Evolutionary conservation across 345 rosid genomes (phyloP).

Genomic region (Passiflora organensis): DNA sequence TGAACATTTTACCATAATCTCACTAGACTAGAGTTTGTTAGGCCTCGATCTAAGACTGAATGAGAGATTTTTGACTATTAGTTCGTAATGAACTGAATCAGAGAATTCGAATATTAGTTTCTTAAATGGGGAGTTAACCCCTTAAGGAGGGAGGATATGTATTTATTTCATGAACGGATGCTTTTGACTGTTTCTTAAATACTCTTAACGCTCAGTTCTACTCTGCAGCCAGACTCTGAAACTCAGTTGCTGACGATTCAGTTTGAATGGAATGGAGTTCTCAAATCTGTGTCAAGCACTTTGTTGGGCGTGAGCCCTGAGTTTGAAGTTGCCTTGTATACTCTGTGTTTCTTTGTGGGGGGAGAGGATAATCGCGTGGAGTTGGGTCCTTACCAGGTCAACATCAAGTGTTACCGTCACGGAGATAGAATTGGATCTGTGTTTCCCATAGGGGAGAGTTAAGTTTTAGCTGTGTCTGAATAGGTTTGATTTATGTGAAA

Average conservation of each 20-base stretch:
- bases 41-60: not conserved
- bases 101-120: too few relatives aligned
- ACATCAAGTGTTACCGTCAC: constrained; percentile 83
- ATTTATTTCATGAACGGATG: not conserved
- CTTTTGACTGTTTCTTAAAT: not conserved
- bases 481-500: not conserved
- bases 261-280: constrained; percentile 89
- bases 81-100: too few relatives aligned
- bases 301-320: constrained; percentile 84
- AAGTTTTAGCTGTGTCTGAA: constrained; percentile 10
- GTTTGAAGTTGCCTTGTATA: constrained; percentile 82
- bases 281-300: constrained; percentile 82
- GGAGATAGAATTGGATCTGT: constrained; percentile 68
- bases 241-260: constrained; percentile 79
- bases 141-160: too few relatives aligned
- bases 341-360: constrained; percentile 72
- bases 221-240: constrained; percentile 69
- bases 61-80: too few relatives aligned
- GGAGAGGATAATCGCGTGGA: constrained; percentile 70
- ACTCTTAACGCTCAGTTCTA: not conserved
- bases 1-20: too few relatives aligned
- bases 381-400: constrained; percentile 81
- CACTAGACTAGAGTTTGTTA: too few relatives aligned
- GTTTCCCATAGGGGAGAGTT: constrained; percentile 64
- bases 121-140: too few relatives aligned